A percentile compares a stretch with the other conserved stretches of the same genome.
Evolutionary conservation across 2,329 filamentous ascomycete species (phyloP).

Genomic region (Neophaeococcomyces mojaviensis): DNA sequence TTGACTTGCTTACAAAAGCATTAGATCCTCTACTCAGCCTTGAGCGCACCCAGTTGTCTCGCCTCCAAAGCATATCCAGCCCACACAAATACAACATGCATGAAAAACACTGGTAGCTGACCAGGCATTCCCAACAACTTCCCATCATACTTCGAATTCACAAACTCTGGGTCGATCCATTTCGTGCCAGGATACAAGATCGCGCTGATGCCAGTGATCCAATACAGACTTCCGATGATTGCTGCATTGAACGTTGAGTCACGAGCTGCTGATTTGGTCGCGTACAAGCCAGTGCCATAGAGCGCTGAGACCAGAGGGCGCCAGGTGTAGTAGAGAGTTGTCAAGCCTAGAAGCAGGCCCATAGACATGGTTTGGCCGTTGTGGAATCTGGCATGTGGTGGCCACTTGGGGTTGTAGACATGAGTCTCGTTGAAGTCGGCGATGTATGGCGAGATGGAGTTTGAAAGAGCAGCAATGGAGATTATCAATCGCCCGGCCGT

Average conservation of each 20-base stretch:
- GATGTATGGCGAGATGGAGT: slow-evolving; percentile 22
- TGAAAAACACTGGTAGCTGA: slow-evolving; percentile 26
- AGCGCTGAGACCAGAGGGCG: slow-evolving; percentile 1
- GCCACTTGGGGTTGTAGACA: slow-evolving; percentile 43
- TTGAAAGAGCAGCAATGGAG: slow-evolving; percentile 16
- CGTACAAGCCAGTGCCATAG: neutral
- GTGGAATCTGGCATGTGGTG: slow-evolving; percentile 46
- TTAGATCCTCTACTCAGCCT: slow-evolving; percentile 8
- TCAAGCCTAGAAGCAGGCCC: slow-evolving; percentile 30
- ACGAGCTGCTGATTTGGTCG: slow-evolving; percentile 6
- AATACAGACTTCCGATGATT: slow-evolving; percentile 38
- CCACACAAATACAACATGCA: slow-evolving; percentile 14
- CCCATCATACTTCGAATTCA: slow-evolving; percentile 2
- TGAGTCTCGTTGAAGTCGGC: slow-evolving; percentile 39
- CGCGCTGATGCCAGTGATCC: slow-evolving; percentile 36
- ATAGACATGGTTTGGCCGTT: slow-evolving; percentile 48
- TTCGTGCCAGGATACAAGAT: slow-evolving; percentile 41
- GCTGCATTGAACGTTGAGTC: slow-evolving; percentile 26
- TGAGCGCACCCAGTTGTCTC: slow-evolving; percentile 7
- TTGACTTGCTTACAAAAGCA: too few species aligned
- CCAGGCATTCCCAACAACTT: slow-evolving; percentile 27
- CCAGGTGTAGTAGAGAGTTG: slow-evolving; percentile 14
- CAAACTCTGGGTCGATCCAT: slow-evolving; percentile 42
- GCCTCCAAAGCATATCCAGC: slow-evolving; percentile 20
- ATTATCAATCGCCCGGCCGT: slow-evolving; percentile 15